Conservation (phyloP, 345 rosid genomes). For the Corymbia maculata region DNA sequence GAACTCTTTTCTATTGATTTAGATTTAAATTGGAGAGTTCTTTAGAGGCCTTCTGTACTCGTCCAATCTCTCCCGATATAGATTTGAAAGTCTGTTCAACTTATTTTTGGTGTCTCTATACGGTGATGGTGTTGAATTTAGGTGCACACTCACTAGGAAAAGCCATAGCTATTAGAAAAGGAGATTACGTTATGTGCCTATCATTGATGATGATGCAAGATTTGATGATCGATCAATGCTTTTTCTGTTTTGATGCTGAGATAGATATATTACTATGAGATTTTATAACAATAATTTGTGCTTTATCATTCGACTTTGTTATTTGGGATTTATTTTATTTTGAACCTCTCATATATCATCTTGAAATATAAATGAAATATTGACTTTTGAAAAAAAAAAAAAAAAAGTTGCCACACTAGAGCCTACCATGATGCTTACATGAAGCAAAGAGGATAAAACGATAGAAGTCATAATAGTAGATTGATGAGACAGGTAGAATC, state of each 20-base stretch:
- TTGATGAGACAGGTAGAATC: background rate
- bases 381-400: background rate
- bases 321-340: background rate
- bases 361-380: background rate
- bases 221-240: rapidly evolving
- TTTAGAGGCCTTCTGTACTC: background rate
- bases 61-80: background rate
- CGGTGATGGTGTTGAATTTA: background rate
- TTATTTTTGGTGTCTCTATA: background rate
- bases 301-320: background rate
- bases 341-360: background rate
- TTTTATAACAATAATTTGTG: background rate
- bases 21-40: background rate
- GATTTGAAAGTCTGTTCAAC: background rate
- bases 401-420: background rate
- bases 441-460: background rate
- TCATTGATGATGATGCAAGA: background rate
- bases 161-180: no score
- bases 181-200: no score
- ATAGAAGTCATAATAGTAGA: background rate
- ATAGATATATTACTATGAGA: background rate
- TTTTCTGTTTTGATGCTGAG: background rate
- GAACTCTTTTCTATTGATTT: background rate
- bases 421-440: background rate
- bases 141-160: no score